A percentile compares a stretch with the other conserved stretches of the same genome.
Conservation (phyloP, 192 early-diverging fungal species). For the Haplosporangium gracile region DNA sequence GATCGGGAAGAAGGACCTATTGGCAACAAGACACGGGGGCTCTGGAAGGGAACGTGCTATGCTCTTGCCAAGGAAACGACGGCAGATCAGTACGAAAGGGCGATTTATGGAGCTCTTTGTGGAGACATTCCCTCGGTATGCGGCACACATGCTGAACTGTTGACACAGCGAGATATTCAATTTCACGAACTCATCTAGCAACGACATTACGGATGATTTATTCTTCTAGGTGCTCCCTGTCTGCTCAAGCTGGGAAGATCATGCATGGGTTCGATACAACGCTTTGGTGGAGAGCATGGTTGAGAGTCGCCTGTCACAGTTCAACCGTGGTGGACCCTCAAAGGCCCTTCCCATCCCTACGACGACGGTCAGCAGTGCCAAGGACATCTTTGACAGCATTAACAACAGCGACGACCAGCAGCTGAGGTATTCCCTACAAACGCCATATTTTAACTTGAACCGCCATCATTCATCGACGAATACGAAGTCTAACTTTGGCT, state of each 20-base stretch:
- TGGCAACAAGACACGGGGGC: constrained; percentile 73
- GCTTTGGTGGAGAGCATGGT: constrained; percentile 75
- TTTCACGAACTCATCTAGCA: neutral
- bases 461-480: too few relatives aligned
- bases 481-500: neutral
- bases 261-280: constrained; percentile 86
- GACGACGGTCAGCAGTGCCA: constrained; percentile 14
- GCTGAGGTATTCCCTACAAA: constrained; percentile 11
- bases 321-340: constrained; percentile 30
- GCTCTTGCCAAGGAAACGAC: constrained; percentile 65
- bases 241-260: constrained; percentile 90
- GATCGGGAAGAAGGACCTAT: constrained; percentile 41
- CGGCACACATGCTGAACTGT: neutral
- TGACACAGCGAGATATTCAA: neutral
- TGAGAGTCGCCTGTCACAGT: constrained; percentile 45
- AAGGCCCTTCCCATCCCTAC: constrained; percentile 26
- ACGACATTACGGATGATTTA: neutral
- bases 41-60: constrained; percentile 78
- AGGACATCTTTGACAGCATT: constrained; percentile 35
- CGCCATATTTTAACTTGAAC: neutral
- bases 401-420: constrained; percentile 27
- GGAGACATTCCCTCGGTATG: constrained; percentile 81
- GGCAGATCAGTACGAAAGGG: constrained; percentile 78
- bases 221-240: constrained; percentile 69
- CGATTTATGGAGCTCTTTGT: constrained; percentile 79